Percentiles rank a stretch among this genome's conserved stretches.
phyloP scores from a whole-genome alignment of 345 rosid species.

The Aquilaria sinensis region DNA sequence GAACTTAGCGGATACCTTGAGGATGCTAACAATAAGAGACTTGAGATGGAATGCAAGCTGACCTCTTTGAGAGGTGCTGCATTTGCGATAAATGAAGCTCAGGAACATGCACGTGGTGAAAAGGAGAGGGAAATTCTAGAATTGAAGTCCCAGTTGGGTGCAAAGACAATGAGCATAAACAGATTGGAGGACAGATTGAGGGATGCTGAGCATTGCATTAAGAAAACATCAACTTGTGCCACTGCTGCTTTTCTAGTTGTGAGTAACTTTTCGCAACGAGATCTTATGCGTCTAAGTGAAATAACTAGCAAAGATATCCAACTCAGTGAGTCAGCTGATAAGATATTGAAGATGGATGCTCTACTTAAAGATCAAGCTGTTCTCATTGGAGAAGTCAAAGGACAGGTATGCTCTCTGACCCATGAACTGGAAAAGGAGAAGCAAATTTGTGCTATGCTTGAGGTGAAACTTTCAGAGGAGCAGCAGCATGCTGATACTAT shows the following conservation, averaged over 20 bases:
- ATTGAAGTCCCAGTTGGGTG: constrained; percentile 49
- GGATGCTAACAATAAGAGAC: constrained; percentile 63
- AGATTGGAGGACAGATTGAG: constrained; percentile 57
- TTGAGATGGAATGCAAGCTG: constrained; percentile 75
- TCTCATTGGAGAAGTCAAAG: constrained; percentile 29
- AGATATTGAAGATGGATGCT: constrained; percentile 31
- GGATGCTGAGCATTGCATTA: constrained; percentile 37
- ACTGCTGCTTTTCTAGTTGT: constrained; percentile 75
- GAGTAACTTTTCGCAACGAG: constrained; percentile 58
- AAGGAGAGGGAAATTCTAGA: constrained; percentile 55
- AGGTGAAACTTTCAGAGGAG: constrained; percentile 42
- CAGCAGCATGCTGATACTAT: constrained; percentile 35
- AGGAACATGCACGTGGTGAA: constrained; percentile 70
- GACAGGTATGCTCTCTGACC: constrained; percentile 35
- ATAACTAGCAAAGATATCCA: constrained; percentile 43
- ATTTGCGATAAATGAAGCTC: constrained; percentile 75
- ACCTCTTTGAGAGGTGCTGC: constrained; percentile 85
- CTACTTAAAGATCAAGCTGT: constrained; percentile 34
- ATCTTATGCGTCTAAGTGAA: constrained; percentile 27
- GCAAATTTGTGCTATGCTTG: constrained; percentile 38
- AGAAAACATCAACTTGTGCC: constrained; percentile 54
- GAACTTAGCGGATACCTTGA: constrained; percentile 79
- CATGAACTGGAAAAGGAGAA: constrained; percentile 37
- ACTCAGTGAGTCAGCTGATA: constrained; percentile 38
- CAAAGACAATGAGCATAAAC: constrained; percentile 32